phyloP scores from a whole-genome alignment of 192 early-diverging fungal genomes.

The Coemansia sp. region DNA sequence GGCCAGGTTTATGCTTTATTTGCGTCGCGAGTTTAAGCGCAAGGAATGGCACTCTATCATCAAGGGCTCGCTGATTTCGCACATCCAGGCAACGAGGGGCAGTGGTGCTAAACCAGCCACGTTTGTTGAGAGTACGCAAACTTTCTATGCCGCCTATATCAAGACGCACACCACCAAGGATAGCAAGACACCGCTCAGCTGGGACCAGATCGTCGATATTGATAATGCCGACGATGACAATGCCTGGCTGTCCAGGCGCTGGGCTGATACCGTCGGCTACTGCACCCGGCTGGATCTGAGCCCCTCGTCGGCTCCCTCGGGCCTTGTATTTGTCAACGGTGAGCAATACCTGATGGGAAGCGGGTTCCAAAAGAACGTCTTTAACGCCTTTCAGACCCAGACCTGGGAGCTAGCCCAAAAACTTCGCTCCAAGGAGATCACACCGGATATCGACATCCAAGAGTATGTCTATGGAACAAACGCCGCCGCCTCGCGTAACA shows the following conservation, averaged over 20 bases:
- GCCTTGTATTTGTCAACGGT: constrained; percentile 77
- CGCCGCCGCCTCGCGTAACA: constrained; percentile 62
- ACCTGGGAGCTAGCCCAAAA: constrained; percentile 44
- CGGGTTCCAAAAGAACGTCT: constrained; percentile 56
- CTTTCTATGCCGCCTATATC: constrained; percentile 20
- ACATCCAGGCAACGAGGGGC: constrained; percentile 4
- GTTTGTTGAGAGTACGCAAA: constrained; percentile 14
- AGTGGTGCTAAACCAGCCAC: background rate
- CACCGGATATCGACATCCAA: constrained; percentile 57
- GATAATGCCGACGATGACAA: background rate
- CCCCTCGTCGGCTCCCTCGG: constrained; percentile 22
- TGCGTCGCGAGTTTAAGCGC: constrained; percentile 35
- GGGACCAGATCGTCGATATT: constrained; percentile 22
- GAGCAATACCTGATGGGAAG: constrained; percentile 62
- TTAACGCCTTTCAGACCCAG: constrained; percentile 54
- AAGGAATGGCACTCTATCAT: constrained; percentile 27
- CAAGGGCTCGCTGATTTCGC: constrained; percentile 21
- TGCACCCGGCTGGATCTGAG: constrained; percentile 43
- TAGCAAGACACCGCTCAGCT: constrained; percentile 16
- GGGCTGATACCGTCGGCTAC: constrained; percentile 26
- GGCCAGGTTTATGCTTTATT: constrained; percentile 34
- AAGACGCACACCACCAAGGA: constrained; percentile 28
- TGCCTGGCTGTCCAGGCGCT: constrained; percentile 27
- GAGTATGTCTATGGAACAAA: constrained; percentile 66
- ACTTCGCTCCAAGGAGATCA: constrained; percentile 56